Evolutionary conservation across 192 early-diverging fungal species (phyloP).

Genomic region (Backusella westeae): DNA sequence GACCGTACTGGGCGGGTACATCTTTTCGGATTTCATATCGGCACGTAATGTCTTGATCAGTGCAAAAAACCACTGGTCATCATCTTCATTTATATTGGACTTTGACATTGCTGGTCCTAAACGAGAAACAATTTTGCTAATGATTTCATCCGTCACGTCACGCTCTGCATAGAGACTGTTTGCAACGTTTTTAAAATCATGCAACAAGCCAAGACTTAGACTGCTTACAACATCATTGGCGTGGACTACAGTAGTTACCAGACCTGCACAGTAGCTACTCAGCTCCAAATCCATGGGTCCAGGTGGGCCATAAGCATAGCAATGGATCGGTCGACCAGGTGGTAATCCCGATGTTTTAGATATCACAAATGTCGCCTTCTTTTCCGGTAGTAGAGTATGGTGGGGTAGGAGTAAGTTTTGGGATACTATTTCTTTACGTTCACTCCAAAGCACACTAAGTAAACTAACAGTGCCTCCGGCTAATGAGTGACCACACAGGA

Average conservation of each 20-base stretch:
- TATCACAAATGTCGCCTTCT: slow-evolving; percentile 58
- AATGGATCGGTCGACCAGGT: slow-evolving; percentile 70
- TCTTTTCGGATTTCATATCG: slow-evolving; percentile 81
- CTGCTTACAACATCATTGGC: slow-evolving; percentile 77
- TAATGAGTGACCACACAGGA: slow-evolving; percentile 86
- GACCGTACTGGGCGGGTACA: slow-evolving; percentile 78
- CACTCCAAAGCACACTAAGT: slow-evolving; percentile 77
- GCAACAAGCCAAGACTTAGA: slow-evolving; percentile 70
- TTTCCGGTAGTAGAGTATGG: slow-evolving; percentile 26
- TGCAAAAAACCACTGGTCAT: slow-evolving; percentile 83
- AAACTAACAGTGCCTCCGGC: slow-evolving; percentile 85
- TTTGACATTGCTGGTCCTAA: slow-evolving; percentile 27
- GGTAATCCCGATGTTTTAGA: slow-evolving; percentile 64
- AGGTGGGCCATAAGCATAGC: slow-evolving; percentile 83
- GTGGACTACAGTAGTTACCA: slow-evolving; percentile 80
- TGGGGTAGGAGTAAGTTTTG: slow-evolving; percentile 34
- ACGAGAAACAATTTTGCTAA: slow-evolving; percentile 53
- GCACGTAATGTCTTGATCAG: slow-evolving; percentile 79
- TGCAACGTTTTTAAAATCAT: slow-evolving; percentile 76
- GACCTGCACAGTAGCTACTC: slow-evolving; percentile 60
- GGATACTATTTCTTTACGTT: slow-evolving; percentile 14
- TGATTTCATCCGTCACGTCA: slow-evolving; percentile 62
- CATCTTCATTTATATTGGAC: slow-evolving; percentile 25
- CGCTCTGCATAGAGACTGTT: slow-evolving; percentile 58
- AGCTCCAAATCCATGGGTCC: slow-evolving; percentile 69